Percentiles rank a stretch among this genome's conserved stretches.
These are phyloP conservation scores for Pseudocercospora macadamiae DNA, from an alignment of 2,329 filamentous ascomycete genomes.

Conservation along the genomic window DNA sequence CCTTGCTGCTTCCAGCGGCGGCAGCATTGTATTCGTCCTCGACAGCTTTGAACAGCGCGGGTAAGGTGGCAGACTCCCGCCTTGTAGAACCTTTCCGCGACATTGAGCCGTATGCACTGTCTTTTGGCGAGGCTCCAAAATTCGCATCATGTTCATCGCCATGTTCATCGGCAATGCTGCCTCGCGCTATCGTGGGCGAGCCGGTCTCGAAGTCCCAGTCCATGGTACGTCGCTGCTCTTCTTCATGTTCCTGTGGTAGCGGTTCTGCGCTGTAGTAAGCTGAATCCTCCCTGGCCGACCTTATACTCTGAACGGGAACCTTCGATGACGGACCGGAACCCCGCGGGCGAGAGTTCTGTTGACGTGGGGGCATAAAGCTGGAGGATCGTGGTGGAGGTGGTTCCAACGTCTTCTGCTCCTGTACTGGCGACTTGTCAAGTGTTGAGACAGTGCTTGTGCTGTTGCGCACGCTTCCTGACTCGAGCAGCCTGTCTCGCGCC, in stretches of 20 bases:
- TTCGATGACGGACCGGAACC: constrained; percentile 7
- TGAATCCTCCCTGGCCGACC: constrained; percentile 26
- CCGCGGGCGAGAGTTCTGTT: constrained; percentile 6
- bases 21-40: constrained; percentile 22
- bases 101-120: constrained; percentile 23
- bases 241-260: constrained; percentile 1
- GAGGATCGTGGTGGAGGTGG: constrained; percentile 18
- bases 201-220: constrained; percentile 32
- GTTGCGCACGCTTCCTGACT: constrained; percentile 15
- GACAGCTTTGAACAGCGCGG: constrained; percentile 24
- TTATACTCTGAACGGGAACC: constrained; percentile 6
- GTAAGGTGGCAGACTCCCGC: constrained; percentile 34
- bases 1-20: constrained; percentile 14
- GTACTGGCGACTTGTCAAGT: background rate
- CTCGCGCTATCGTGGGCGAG: constrained; percentile 21
- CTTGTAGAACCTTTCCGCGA: constrained; percentile 18
- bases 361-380: constrained; percentile 18
- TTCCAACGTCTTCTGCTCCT: constrained; percentile 9
- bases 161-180: constrained; percentile 26
- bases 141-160: constrained; percentile 11
- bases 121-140: constrained; percentile 18
- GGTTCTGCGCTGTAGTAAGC: constrained; percentile 23
- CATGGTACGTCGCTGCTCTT: constrained; percentile 12
- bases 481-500: constrained; percentile 18
- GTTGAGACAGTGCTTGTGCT: constrained; percentile 20